Conservation (phyloP, 177 flowering plant genomes). For the Vitis hybrid region DNA sequence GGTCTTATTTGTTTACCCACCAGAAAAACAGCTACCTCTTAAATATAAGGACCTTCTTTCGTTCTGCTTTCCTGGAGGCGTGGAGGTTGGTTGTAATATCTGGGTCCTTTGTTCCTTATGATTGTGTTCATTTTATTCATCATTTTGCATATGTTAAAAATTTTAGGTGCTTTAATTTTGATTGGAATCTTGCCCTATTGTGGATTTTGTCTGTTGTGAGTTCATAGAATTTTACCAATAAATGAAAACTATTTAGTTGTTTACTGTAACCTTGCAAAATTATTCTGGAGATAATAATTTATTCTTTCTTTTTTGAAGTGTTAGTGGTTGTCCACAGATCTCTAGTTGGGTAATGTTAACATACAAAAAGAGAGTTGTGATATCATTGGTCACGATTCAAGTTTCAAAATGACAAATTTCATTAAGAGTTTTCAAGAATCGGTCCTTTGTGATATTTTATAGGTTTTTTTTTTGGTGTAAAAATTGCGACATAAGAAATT, state of each 20-base stretch:
- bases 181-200: not conserved
- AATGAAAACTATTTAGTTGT: not conserved
- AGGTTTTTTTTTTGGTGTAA: no score
- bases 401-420: not conserved
- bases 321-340: not conserved
- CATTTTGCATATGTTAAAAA: not conserved
- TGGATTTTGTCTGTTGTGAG: not conserved
- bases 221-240: not conserved
- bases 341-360: not conserved
- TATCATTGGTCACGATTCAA: not conserved
- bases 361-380: not conserved
- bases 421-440: not conserved
- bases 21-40: slow-evolving; percentile 84
- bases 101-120: not conserved
- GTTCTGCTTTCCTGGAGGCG: slow-evolving; percentile 95
- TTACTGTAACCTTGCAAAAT: not conserved
- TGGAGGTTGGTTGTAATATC: slow-evolving; percentile 64
- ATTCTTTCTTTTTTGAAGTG: not conserved
- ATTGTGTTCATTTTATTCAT: not conserved
- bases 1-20: slow-evolving; percentile 97
- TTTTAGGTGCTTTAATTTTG: not conserved
- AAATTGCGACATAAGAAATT: no score
- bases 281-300: not conserved
- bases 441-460: not conserved
- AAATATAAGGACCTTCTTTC: slow-evolving; percentile 93